Base-by-base conservation (phyloP, 116 monocot species). In the Iris pallida region DNA sequence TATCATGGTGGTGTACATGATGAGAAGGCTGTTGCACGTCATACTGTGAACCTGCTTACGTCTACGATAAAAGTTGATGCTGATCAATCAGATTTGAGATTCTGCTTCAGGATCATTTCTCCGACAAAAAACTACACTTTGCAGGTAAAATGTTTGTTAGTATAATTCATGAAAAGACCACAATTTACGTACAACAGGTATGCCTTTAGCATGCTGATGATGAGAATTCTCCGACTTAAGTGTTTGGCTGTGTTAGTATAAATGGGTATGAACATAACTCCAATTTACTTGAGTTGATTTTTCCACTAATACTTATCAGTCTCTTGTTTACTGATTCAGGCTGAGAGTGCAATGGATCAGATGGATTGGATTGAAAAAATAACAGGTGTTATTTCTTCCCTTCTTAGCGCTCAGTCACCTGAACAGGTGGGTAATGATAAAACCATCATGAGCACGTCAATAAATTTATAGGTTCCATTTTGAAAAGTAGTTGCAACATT, bases 311-410 rank as follows among this genome's bases (percentile, higher is more conserved):
- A 30, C 30, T 30, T 30, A 30, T 30, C 30, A 30, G 1, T 18
- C 6, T 40, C 51, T 30, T 63, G 14, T 68, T 48, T 77, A 7
- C 64, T 70, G 53, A 60, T 75, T 61, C 82, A 99, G 99, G 99
- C 99, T 9, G 99, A 99, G 75, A 99, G 90, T 80, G 88, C 99
- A 55, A 68, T 86, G 75, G 99, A 99, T 86, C 93, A 99, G 68
- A 93, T 93, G 90, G 99, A 99, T 76, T 99, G 99, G 99, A 88
- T 99, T 75, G 99, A 99, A 73, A 99, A 99, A 68, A 99, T 99
- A 73, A 99, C 99, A 47, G 99, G 99, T 51, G 99, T 99, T 51
- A 99, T 99, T 79, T 93, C 99, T 16, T 99, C 99, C n/a, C 76
- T 99, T 16, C 74, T 99, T 40, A 99, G 90, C 67, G 85, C 99